Percentiles rank a stretch among this genome's conserved stretches.
These are phyloP conservation scores for Evansstolkia leycettana DNA, from an alignment of 495 filamentous ascomycete genomes.

Conservation along the genomic window DNA sequence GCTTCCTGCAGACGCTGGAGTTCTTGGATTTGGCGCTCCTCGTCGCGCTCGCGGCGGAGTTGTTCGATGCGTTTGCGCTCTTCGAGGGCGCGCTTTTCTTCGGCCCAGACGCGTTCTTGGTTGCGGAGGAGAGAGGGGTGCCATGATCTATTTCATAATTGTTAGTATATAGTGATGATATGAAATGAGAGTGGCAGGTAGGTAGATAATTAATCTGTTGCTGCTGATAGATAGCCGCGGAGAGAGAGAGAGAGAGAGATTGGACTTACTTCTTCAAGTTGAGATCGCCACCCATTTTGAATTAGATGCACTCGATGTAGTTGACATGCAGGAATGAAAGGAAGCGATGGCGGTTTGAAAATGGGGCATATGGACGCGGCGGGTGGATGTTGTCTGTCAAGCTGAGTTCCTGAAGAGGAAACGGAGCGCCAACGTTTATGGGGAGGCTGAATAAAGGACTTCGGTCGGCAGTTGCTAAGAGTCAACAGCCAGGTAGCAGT, in stretches of 20 bases:
- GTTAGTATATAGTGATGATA: constrained; percentile 5
- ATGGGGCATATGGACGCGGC: no score
- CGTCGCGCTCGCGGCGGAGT: constrained; percentile 78
- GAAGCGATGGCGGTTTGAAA: no score
- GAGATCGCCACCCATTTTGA: constrained; percentile 76
- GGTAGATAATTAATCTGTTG: no score
- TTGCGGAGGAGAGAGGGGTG: constrained; percentile 76
- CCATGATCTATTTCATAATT: constrained; percentile 61
- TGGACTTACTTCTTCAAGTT: constrained; percentile 72
- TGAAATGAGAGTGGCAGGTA: no score
- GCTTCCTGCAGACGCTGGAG: constrained; percentile 83
- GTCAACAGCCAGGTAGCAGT: no score
- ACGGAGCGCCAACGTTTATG: constrained; percentile 2
- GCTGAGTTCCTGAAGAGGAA: constrained; percentile 5
- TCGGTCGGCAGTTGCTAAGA: no score
- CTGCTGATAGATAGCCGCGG: no score
- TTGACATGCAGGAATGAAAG: no score
- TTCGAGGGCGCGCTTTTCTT: constrained; percentile 86
- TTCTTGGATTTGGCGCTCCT: constrained; percentile 88
- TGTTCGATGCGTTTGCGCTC: constrained; percentile 87
- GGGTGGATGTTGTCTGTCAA: no score
- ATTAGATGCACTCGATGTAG: no score
- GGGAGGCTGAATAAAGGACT: no score
- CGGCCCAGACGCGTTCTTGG: constrained; percentile 70
- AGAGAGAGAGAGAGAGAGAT: no score